Conservation (phyloP, 805 yeast genomes). For the Wickerhamiella galacta region DNA sequence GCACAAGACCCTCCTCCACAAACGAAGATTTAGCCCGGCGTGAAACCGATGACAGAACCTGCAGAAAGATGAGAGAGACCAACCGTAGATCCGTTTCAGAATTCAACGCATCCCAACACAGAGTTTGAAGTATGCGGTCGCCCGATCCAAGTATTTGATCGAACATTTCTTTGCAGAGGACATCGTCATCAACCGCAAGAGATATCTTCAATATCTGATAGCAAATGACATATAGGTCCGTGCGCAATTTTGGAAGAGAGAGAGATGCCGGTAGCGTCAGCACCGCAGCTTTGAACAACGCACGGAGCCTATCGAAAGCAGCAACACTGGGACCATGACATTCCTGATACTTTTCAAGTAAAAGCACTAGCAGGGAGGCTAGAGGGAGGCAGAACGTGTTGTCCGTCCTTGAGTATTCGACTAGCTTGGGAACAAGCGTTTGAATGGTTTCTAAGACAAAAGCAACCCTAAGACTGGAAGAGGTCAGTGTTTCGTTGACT, state of each 20-base stretch:
- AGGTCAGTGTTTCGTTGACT: conserved; percentile 30
- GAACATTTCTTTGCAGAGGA: conserved; percentile 29
- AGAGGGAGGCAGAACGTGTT: conserved; percentile 55
- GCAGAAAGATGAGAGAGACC: conserved; percentile 60
- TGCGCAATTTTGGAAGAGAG: conserved; percentile 49
- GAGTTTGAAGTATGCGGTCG: conserved; percentile 44
- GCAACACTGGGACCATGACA: conserved; percentile 15
- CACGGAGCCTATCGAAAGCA: conserved; percentile 34
- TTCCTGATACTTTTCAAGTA: conserved; percentile 45
- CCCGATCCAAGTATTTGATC: conserved; percentile 39
- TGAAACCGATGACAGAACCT: conserved; percentile 42
- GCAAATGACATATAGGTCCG: conserved; percentile 63
- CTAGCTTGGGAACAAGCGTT: conserved; percentile 55
- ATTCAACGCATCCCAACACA: conserved; percentile 62
- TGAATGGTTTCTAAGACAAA: conserved; percentile 68
- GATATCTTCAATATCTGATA: conserved; percentile 46
- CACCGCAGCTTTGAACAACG: conserved; percentile 57
- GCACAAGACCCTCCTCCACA: conserved; percentile 42
- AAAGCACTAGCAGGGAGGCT: conserved; percentile 54
- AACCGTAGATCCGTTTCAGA: conserved; percentile 66
- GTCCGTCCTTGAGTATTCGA: conserved; percentile 54
- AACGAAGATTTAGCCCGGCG: conserved; percentile 35
- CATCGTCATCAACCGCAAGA: conserved; percentile 13
- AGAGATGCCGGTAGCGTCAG: conserved; percentile 56
- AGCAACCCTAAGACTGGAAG: conserved; percentile 27